Base-by-base conservation (phyloP, 192 early-diverging fungal genomes). In the Umbelopsis isabellina region DNA sequence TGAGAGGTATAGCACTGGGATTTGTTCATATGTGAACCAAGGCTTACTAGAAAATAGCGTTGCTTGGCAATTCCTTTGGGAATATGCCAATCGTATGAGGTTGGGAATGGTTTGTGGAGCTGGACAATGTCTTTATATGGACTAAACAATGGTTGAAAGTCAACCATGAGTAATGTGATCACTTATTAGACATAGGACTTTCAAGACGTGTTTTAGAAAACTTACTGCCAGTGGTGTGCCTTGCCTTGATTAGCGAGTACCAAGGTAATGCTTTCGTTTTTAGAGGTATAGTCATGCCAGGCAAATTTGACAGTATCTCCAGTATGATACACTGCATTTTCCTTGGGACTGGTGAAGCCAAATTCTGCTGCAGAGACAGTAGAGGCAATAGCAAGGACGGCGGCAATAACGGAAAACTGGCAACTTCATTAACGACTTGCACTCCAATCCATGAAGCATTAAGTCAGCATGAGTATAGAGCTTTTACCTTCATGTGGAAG, bases 151-250 rank as follows among this genome's bases (percentile, higher is more conserved):
- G 37, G 10, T 41, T 9, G 37, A 1, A 41, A 41, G 5, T 6
- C 5, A 41, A 10, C 1, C 33, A 25, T 12, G 18, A 61, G 15
- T 8, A 15, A 1, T 27, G 30, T 1, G 5, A 16, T 16, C 15
- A 1, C 5, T 16, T 20, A 1, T 3, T 16, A 3, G 12, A 49
- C 4, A 11, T 11, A 48, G 11, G 46, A 23, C 23, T 0, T 52
- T 52, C 9, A 21, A 22, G 16, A 22, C 22, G 27, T 3, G 27
- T 30, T 30, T 3, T 2, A 30, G 20, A 22, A 21, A 2, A 52
- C 55, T 61, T 61, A 61, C 55, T 61, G 55, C 55, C 55, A 61
- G 27, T 61, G 55, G 23, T 27, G 27, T 35, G 55, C 55, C 15
- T 33, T 61, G 55, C 55, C 55, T 61, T 61, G 25, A 30, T 35